Percentiles rank a stretch among this genome's conserved stretches.
phyloP scores from a whole-genome alignment of 768 basidiomycete species.

The Leccinum olivaceopallidum region DNA sequence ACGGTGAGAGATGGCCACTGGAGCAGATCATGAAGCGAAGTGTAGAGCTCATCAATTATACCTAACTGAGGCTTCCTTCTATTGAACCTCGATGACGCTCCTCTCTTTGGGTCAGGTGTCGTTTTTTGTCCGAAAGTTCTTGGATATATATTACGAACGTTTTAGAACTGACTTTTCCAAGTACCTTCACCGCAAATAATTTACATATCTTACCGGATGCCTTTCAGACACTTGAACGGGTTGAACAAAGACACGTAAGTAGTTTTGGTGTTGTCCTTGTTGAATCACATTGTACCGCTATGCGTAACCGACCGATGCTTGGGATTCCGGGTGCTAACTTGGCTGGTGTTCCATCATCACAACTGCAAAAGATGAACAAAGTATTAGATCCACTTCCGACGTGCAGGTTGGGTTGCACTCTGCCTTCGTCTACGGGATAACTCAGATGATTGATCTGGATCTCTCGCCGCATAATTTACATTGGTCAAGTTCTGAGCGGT shows the following conservation, averaged over 20 bases:
- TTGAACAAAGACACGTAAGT: neutral
- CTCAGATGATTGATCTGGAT: too few relatives aligned
- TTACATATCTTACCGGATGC: slow-evolving; percentile 24
- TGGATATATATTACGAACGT: slow-evolving; percentile 26
- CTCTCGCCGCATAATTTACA: too few relatives aligned
- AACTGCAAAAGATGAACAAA: too few relatives aligned
- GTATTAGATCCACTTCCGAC: too few relatives aligned
- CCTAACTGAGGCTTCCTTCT: slow-evolving; percentile 15
- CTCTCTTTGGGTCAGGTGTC: slow-evolving; percentile 1
- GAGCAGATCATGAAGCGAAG: slow-evolving; percentile 73
- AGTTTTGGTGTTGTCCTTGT: neutral
- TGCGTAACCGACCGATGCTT: neutral
- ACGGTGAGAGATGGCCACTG: slow-evolving; percentile 71
- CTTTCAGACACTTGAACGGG: slow-evolving; percentile 3
- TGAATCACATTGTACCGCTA: neutral
- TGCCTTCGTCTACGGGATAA: too few relatives aligned
- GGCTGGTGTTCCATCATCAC: too few relatives aligned
- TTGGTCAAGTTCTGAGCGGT: too few relatives aligned
- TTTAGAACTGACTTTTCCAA: slow-evolving; percentile 12
- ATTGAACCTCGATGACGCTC: slow-evolving; percentile 4
- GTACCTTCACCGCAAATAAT: slow-evolving; percentile 29
- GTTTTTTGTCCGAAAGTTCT: slow-evolving; percentile 14
- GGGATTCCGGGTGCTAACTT: neutral
- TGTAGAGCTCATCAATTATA: slow-evolving; percentile 64
- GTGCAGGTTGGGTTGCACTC: too few relatives aligned